Evolutionary conservation across 2,329 filamentous ascomycete genomes (phyloP).

Genomic region (Rugonectria rugulosa): DNA sequence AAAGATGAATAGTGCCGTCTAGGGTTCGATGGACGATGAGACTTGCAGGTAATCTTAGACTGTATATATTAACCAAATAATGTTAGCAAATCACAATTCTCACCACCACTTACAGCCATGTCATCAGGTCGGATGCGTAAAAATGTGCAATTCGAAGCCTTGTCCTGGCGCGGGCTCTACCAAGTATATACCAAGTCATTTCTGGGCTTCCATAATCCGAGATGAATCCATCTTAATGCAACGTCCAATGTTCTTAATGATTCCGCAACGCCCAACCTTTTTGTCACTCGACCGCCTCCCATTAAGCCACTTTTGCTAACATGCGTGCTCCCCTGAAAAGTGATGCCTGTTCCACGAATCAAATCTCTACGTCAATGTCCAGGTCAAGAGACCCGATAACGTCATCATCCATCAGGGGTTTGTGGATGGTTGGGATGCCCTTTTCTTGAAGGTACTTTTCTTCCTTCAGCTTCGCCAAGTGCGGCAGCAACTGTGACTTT

Average conservation of each 20-base stretch:
- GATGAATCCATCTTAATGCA: conserved; percentile 6
- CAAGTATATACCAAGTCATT: conserved; percentile 2
- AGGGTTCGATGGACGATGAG: too few species aligned
- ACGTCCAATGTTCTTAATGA: background rate
- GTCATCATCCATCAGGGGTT: conserved; percentile 88
- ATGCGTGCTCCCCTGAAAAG: background rate
- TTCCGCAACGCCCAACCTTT: conserved; percentile 17
- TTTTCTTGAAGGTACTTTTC: conserved; percentile 64
- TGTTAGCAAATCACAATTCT: too few species aligned
- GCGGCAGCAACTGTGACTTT: conserved; percentile 54
- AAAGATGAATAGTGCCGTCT: too few species aligned
- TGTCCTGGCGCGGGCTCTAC: too few species aligned
- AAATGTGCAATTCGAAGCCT: too few species aligned
- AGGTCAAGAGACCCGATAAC: conserved; percentile 89
- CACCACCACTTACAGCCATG: background rate
- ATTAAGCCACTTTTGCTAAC: background rate
- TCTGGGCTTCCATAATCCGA: conserved; percentile 5
- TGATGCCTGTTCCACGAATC: conserved; percentile 25
- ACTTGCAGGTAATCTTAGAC: too few species aligned
- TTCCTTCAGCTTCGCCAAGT: conserved; percentile 62
- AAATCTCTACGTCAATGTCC: conserved; percentile 91
- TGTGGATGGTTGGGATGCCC: conserved; percentile 73
- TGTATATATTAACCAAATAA: too few species aligned
- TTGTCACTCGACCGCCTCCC: conserved; percentile 12
- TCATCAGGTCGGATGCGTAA: too few species aligned